Conservation (phyloP, 225 moss, liverwort and hornwort species). For the Pseudoscleropodium purum region DNA sequence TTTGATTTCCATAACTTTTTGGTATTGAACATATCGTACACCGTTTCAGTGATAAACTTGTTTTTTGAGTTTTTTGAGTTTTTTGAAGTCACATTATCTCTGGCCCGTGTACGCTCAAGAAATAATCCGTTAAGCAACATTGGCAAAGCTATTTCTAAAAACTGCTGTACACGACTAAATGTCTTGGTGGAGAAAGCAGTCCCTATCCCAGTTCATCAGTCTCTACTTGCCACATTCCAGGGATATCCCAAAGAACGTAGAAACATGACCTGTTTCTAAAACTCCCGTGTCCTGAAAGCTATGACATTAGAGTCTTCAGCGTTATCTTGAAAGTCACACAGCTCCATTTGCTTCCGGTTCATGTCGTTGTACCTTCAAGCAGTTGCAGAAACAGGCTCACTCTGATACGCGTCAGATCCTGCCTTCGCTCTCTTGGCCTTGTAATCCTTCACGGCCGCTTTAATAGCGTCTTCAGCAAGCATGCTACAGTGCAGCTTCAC, state of each 20-base stretch:
- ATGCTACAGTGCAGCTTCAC: slow-evolving; percentile 96
- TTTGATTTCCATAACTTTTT: background rate
- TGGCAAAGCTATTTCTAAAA: background rate
- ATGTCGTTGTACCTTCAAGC: background rate
- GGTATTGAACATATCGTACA: background rate
- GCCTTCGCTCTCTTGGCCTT: slow-evolving; percentile 53
- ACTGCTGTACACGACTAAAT: slow-evolving; percentile 6
- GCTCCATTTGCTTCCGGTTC: background rate
- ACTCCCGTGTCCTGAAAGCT: background rate
- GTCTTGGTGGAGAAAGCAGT: background rate
- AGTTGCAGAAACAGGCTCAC: slow-evolving; percentile 16
- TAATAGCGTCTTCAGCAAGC: slow-evolving; percentile 91
- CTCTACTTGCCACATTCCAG: background rate
- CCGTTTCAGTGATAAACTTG: background rate
- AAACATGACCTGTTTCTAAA: background rate
- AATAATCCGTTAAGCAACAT: background rate
- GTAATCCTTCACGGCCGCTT: slow-evolving; percentile 77
- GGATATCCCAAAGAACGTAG: background rate
- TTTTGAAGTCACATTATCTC: background rate
- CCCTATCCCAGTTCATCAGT: background rate
- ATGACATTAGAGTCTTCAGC: background rate
- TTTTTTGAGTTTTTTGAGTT: background rate
- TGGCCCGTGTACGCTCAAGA: background rate
- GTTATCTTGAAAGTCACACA: background rate
- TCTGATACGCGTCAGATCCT: background rate